Percentiles rank a stretch among this genome's conserved stretches.
These are phyloP conservation scores for Picochlorum sp. DNA, from an alignment of 139 green algal genomes.

Conservation along the genomic window DNA sequence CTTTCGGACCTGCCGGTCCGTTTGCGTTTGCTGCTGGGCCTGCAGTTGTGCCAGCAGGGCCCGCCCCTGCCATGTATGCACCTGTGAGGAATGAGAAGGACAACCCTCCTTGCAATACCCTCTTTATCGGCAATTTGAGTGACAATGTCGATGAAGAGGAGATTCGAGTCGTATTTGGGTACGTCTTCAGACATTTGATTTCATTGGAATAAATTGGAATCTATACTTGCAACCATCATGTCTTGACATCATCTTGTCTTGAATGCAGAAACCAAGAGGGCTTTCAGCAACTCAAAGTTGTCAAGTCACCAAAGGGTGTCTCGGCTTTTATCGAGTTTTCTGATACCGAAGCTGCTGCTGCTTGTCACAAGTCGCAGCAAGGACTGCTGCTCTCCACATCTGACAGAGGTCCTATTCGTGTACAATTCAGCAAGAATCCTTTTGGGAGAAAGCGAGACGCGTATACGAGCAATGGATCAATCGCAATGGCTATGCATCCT, in stretches of 20 bases:
- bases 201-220: too few relatives aligned
- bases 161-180: conserved; percentile 56
- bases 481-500: background rate
- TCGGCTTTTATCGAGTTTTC: conserved; percentile 84
- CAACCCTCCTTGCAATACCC: conserved; percentile 90
- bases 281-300: conserved; percentile 76
- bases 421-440: conserved; percentile 85
- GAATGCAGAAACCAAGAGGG: conserved; percentile 38
- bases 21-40: background rate
- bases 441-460: conserved; percentile 74
- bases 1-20: background rate
- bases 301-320: conserved; percentile 34
- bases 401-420: conserved; percentile 66
- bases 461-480: background rate
- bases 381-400: conserved; percentile 58
- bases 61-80: conserved; percentile 17
- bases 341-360: conserved; percentile 51
- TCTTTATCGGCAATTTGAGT: conserved; percentile 85
- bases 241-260: too few relatives aligned
- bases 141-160: conserved; percentile 49
- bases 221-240: too few relatives aligned
- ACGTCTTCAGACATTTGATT: too few relatives aligned
- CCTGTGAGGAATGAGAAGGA: conserved; percentile 67
- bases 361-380: conserved; percentile 54
- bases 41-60: background rate